Evolutionary conservation across 805 yeast species (phyloP), one percentile per base, ranked within the genome.

Genomic region (Pichia rugopelliculosa): DNA sequence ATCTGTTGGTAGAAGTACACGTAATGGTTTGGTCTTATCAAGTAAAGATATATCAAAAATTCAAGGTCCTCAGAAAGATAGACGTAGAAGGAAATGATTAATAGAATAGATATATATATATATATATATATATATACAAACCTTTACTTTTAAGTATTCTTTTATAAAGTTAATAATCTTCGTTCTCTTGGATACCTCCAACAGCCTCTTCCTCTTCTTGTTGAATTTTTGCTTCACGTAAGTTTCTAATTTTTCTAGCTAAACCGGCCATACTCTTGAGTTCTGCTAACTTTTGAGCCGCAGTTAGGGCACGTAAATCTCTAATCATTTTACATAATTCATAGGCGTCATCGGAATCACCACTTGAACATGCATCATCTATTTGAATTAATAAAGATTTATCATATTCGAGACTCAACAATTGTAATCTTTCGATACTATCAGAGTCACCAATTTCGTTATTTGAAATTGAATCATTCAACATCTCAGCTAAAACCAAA

Each of bases 231-330:
- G 69, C 69, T 53, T 81, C 86, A 50, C 83, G 67, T 36, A 79
- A 56, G 48, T 75, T 72, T 48, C 72, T 74, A 36, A 84, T 75
- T 59, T 73, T 73, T 49, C 74, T 77, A 0, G 79, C 80, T 50
- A 85, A 60, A 1, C 67, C 59, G 15, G 69, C 66, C 59, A 80
- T 62, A 27, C 78, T 82, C 47, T 79, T 74, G 50, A 96, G 75
- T 58, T 86, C 86, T 0, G 96, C 88, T 46, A 91, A 86, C 65
- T 84, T 84, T 13, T 78, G 70, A 1, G 97, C 96, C 0, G 96
- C 96, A 47, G 74, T 75, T 52, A 90, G 68, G 3, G 96, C 55
- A 55, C 84, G 80, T 52, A 85, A 91, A 54, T 80, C 84, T 55
- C 80, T 78, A 56, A 91, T 70, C 58, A 84, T 79, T 51, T 72